Evolutionary conservation across 2,329 filamentous ascomycete genomes (phyloP), one percentile per base, ranked within the genome.

Genomic region (Pleurostoma richardsiae): DNA sequence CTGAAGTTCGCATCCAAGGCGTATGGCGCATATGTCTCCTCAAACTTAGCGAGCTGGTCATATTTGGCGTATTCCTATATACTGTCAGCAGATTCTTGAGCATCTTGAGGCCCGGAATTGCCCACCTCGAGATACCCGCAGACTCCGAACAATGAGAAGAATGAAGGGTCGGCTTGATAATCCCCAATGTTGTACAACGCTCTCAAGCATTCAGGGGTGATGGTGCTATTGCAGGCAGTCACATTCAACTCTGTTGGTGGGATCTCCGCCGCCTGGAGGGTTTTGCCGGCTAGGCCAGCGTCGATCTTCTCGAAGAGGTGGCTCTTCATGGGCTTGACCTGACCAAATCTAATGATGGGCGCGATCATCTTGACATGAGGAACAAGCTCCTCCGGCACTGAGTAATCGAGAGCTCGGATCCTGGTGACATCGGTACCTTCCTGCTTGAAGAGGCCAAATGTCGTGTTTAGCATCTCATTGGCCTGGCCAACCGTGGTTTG

Each of bases 91-190:
- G 29, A 29, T 7, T 10, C 33, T 40, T 59, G 8, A 59, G 49
- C 6, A 10, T 7, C 5, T 10, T 5, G 4, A 29, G 29, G 11
- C 6, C 8, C 28, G 7, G 19, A 10, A 4, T 29, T 2, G 51
- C 58, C 52, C 54, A 68, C 70, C 36, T 65, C 60, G 0, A 66
- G 54, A 49, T 74, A 77, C 4, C 71, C 73, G 26, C 55, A 54
- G 19, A 89, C 81, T n/a, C 84, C 85, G 43, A 84, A 79, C 48
- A 74, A 78, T 47, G 85, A 84, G 0, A 67, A 85, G 28, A 72
- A 80, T 56, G 71, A 79, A 8, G 82, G 77, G 27, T 63, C 81
- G 6, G 77, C 67, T 6, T 85, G 81, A 29, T 66, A 60, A 6
- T 60, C 49, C 29, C 61, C 61, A 29, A 76, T 65, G 3, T 67